Conservation (phyloP, 2,329 filamentous ascomycete genomes). For the Aspergillus pseudoglaucus region DNA sequence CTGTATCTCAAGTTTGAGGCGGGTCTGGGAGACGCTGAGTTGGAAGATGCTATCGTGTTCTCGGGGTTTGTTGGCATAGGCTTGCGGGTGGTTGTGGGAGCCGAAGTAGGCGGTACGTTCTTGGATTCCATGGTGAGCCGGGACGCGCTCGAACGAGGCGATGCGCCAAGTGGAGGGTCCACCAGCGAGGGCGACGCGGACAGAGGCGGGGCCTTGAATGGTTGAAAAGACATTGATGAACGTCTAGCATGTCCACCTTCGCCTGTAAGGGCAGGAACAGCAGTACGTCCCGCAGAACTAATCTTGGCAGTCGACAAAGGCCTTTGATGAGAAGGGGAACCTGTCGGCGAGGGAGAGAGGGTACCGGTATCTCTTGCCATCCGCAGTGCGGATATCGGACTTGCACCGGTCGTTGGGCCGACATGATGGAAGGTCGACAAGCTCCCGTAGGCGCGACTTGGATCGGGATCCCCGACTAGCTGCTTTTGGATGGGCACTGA, state of each 20-base stretch:
- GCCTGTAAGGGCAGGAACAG: constrained; percentile 31
- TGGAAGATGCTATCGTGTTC: constrained; percentile 56
- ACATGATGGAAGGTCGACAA: constrained; percentile 79
- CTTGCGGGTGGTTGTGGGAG: constrained; percentile 32
- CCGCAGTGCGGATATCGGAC: constrained; percentile 75
- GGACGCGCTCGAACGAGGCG: constrained; percentile 45
- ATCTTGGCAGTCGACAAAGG: constrained; percentile 34
- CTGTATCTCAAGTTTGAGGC: constrained; percentile 76
- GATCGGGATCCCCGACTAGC: constrained; percentile 48
- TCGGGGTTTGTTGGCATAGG: constrained; percentile 53
- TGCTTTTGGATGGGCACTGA: constrained; percentile 64
- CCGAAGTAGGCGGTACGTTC: constrained; percentile 33
- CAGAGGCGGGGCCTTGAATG: constrained; percentile 94
- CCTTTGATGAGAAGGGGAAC: constrained; percentile 44
- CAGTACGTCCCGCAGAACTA: constrained; percentile 25
- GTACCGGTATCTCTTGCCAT: constrained; percentile 54
- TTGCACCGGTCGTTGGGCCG: constrained; percentile 69
- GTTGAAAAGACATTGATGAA: constrained; percentile 83
- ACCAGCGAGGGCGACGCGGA: constrained; percentile 71
- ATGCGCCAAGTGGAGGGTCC: constrained; percentile 44
- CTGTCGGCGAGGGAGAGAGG: constrained; percentile 45
- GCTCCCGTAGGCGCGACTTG: constrained; percentile 79
- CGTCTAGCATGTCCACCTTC: constrained; percentile 55
- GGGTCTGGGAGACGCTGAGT: constrained; percentile 71
- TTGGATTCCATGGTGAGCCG: constrained; percentile 36